phyloP scores from a whole-genome alignment of 163 green algal species.

The Scenedesmus sp. region DNA sequence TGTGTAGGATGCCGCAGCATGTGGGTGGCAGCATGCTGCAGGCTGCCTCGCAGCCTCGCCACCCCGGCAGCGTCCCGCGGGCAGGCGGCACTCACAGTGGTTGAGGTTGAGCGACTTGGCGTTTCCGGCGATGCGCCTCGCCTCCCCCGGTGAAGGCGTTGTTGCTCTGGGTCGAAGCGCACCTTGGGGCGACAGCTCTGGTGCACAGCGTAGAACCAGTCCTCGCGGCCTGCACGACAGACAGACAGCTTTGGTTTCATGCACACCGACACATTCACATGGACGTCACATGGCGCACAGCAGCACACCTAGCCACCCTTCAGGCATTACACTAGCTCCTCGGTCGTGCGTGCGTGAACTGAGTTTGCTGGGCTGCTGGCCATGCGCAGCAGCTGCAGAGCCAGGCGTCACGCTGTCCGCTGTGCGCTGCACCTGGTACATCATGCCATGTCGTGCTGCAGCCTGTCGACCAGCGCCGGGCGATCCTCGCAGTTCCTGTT shows the following conservation, averaged over 20 bases:
- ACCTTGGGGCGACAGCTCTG: not conserved
- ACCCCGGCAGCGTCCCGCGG: no score
- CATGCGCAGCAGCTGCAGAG: not conserved
- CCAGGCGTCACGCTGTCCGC: not conserved
- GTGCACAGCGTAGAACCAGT: conserved; percentile 10
- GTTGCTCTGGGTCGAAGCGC: not conserved
- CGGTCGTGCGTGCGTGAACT: not conserved
- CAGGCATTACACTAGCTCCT: not conserved
- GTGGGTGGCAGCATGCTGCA: no score
- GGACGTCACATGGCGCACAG: no score
- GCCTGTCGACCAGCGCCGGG: not conserved
- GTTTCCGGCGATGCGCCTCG: conserved; percentile 18
- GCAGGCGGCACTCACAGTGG: conserved; percentile 40
- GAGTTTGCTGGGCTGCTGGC: not conserved
- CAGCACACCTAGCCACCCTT: not conserved
- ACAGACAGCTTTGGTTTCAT: no score
- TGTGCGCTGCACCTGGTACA: not conserved
- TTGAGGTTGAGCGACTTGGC: conserved; percentile 48
- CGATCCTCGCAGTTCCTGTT: not conserved
- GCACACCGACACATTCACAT: no score
- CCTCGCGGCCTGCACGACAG: not conserved
- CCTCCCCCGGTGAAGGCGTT: not conserved
- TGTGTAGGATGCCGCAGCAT: no score
- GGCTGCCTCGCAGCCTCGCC: not conserved
- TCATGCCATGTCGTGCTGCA: not conserved